Percentiles rank a stretch among this genome's conserved stretches.
These are phyloP conservation scores for Elsinoe batatas DNA, from an alignment of 2,329 filamentous ascomycete genomes.

Conservation along the genomic window DNA sequence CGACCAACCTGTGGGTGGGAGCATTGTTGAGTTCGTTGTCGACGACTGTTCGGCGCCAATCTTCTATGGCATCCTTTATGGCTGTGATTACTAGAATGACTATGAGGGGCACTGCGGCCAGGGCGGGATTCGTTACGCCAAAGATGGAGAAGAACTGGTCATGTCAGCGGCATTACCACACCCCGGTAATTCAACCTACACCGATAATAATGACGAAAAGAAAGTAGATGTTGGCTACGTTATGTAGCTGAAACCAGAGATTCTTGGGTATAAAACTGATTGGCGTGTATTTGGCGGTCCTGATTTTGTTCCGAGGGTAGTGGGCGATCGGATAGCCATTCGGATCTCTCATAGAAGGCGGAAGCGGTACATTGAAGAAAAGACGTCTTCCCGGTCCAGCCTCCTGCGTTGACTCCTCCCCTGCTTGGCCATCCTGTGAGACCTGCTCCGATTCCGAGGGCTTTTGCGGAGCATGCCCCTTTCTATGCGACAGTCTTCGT, in stretches of 20 bases:
- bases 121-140: constrained; percentile 77
- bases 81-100: constrained; percentile 82
- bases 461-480: constrained; percentile 26
- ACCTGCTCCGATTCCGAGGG: constrained; percentile 31
- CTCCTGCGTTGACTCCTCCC: constrained; percentile 31
- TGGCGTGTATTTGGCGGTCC: constrained; percentile 94
- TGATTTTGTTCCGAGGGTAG: constrained; percentile 89
- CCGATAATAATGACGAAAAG: constrained; percentile 88
- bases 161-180: constrained; percentile 9
- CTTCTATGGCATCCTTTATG: constrained; percentile 91
- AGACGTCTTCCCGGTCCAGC: constrained; percentile 46
- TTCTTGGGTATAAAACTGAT: constrained; percentile 95
- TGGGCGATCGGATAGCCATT: constrained; percentile 61
- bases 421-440: constrained; percentile 9
- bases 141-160: constrained; percentile 89
- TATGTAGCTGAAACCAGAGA: constrained; percentile 95
- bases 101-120: constrained; percentile 85
- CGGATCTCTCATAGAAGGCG: constrained; percentile 64
- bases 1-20: constrained; percentile 76
- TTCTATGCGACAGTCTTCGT: constrained; percentile 43
- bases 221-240: constrained; percentile 97
- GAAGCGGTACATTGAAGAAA: constrained; percentile 80
- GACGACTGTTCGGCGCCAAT: constrained; percentile 81
- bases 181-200: constrained; percentile 48
- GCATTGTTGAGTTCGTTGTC: constrained; percentile 96